Percentiles rank a stretch among this genome's conserved stretches.
These are phyloP conservation scores for Penstemon davidsonii DNA, from an alignment of 257 asterid species.

Conservation along the genomic window DNA sequence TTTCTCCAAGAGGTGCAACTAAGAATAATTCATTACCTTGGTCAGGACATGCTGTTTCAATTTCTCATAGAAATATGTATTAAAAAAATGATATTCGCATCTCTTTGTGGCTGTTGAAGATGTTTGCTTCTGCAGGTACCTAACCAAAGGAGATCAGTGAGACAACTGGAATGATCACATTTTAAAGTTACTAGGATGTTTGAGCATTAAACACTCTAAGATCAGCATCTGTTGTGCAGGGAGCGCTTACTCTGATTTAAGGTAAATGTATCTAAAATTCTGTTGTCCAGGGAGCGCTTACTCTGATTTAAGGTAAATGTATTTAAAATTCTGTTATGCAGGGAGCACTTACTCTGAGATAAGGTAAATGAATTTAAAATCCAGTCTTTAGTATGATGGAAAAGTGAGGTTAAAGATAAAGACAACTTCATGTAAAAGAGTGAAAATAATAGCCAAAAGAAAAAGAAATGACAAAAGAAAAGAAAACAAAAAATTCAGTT, in stretches of 20 bases:
- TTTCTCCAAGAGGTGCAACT: constrained; percentile 23
- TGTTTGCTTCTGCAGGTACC: constrained; percentile 71
- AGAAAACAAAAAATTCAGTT: constrained; percentile 1
- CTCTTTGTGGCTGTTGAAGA: constrained; percentile 36
- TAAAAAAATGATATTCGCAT: constrained; percentile 62
- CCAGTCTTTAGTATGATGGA: neutral
- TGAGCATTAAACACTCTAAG: constrained; percentile 10
- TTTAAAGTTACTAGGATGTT: constrained; percentile 6
- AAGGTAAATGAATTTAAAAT: neutral
- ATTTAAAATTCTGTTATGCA: neutral
- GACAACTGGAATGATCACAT: constrained; percentile 3
- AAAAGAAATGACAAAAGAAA: constrained; percentile 1
- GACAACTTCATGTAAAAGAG: neutral
- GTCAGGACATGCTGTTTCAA: constrained; percentile 61
- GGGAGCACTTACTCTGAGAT: constrained; percentile 18
- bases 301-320: constrained; percentile 3
- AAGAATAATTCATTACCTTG: constrained; percentile 53
- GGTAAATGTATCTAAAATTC: neutral
- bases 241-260: constrained; percentile 20
- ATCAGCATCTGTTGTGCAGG: constrained; percentile 4
- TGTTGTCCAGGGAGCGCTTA: constrained; percentile 17
- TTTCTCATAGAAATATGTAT: constrained; percentile 85
- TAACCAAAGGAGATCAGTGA: constrained; percentile 37
- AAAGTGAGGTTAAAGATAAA: constrained; percentile 16
- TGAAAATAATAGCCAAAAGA: constrained; percentile 3